These are phyloP conservation scores for Colletotrichum sp. DNA, from an alignment of 2,329 filamentous ascomycete species.

Conservation along the genomic window DNA sequence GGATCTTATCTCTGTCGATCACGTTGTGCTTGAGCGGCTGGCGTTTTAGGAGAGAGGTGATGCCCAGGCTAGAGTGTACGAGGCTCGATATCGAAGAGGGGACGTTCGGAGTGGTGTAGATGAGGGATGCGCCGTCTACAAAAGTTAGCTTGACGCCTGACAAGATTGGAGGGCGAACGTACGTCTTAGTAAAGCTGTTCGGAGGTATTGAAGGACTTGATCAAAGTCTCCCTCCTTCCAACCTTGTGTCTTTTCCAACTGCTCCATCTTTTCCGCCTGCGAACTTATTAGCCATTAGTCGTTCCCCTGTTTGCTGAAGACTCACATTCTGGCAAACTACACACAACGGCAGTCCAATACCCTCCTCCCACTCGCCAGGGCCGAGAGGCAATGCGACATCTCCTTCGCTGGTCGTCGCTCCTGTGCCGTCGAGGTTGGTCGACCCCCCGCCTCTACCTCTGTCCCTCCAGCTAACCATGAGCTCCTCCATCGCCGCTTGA, in stretches of 20 bases:
- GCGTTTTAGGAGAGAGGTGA: constrained; percentile 81
- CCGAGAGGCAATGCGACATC: constrained; percentile 79
- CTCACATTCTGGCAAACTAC: constrained; percentile 95
- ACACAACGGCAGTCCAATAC: constrained; percentile 83
- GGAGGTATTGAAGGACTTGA: constrained; percentile 89
- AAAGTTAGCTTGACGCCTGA: constrained; percentile 23
- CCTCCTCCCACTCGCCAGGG: constrained; percentile 92
- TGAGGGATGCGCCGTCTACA: constrained; percentile 80
- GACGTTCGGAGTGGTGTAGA: constrained; percentile 81
- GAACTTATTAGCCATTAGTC: constrained; percentile 24
- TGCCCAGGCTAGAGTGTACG: constrained; percentile 84
- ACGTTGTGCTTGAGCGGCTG: constrained; percentile 87
- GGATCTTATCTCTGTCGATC: constrained; percentile 91
- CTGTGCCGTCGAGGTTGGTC: constrained; percentile 66
- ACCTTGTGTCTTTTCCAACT: constrained; percentile 83
- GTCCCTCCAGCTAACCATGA: constrained; percentile 81
- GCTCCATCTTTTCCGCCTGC: constrained; percentile 87
- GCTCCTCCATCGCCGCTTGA: constrained; percentile 85
- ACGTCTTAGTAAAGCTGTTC: constrained; percentile 89
- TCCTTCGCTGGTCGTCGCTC: constrained; percentile 63
- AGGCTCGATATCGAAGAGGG: constrained; percentile 79
- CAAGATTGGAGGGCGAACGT: constrained; percentile 37
- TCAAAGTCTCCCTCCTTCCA: constrained; percentile 99
- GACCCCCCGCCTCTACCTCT: constrained; percentile 70
- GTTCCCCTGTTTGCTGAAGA: neutral